These are phyloP conservation scores for Sporisorium reilianum DNA, from an alignment of 1,284 basidiomycete species.

Conservation along the genomic window DNA sequence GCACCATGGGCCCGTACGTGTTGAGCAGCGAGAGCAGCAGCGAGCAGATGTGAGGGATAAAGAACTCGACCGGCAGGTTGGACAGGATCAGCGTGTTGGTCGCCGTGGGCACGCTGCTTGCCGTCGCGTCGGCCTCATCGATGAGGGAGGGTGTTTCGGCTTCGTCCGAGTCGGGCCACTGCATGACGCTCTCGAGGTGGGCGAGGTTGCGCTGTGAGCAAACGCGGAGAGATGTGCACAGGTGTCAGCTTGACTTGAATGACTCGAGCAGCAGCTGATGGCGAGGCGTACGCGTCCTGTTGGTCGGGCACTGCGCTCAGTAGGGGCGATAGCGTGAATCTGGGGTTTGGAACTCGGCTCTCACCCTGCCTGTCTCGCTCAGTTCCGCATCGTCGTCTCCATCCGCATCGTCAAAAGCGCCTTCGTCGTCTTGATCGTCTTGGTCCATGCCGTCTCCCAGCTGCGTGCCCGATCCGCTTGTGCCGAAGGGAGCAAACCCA, in stretches of 20 bases:
- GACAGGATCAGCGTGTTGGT: constrained; percentile 64
- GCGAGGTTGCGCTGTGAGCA: constrained; percentile 46
- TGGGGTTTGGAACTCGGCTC: constrained; percentile 83
- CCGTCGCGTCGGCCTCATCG: not conserved
- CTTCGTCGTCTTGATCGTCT: constrained; percentile 72
- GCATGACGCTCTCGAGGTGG: constrained; percentile 53
- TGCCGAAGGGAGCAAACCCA: constrained; percentile 62
- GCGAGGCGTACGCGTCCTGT: not conserved
- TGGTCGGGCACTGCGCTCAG: constrained; percentile 69
- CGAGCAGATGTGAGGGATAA: constrained; percentile 56
- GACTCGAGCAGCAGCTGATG: not conserved
- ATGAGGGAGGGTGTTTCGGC: constrained; percentile 21
- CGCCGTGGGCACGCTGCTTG: constrained; percentile 1
- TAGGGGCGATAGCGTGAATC: constrained; percentile 85
- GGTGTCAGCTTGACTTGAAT: constrained; percentile 17
- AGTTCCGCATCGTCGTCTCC: constrained; percentile 71
- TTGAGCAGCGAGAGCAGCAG: constrained; percentile 58
- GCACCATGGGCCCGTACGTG: constrained; percentile 60
- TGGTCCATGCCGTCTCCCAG: constrained; percentile 72
- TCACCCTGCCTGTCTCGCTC: constrained; percentile 90
- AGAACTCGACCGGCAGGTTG: constrained; percentile 61
- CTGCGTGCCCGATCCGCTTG: constrained; percentile 30
- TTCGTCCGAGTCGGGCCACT: constrained; percentile 46
- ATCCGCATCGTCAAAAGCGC: constrained; percentile 74
- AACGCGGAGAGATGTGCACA: constrained; percentile 1